These are phyloP conservation scores for Kalanchoe fedtschenkoi DNA, from an alignment of 164 flowering plant genomes.

Conservation along the genomic window DNA sequence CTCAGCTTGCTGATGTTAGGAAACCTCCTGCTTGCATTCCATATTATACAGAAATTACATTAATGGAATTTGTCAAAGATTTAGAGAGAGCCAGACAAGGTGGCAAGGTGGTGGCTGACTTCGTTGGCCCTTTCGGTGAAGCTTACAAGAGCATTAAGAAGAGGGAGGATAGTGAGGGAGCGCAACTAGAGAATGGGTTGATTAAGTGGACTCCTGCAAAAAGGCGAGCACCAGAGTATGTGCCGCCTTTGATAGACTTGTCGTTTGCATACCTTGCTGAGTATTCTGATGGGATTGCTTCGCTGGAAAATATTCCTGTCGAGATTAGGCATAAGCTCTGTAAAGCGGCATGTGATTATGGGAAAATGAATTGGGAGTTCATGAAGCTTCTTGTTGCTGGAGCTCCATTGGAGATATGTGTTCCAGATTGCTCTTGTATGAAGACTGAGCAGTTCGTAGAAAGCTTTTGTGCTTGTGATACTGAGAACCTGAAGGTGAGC, in stretches of 20 bases:
- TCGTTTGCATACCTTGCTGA: neutral
- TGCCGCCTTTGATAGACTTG: neutral
- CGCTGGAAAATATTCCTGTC: neutral
- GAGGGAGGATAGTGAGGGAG: neutral
- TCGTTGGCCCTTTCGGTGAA: neutral
- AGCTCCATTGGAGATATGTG: neutral
- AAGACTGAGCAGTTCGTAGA: neutral
- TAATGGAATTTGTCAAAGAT: neutral
- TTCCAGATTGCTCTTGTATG: slow-evolving; percentile 1
- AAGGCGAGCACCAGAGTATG: neutral
- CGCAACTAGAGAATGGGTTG: neutral
- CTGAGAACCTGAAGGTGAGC: neutral
- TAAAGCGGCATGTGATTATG: slow-evolving; percentile 3
- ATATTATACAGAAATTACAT: neutral
- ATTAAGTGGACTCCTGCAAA: neutral
- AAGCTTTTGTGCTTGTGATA: neutral
- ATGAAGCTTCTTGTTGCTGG: neutral
- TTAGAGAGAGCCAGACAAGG: neutral
- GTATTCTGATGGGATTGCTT: neutral
- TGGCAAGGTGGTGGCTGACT: neutral
- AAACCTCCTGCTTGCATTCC: neutral
- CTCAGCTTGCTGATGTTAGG: neutral
- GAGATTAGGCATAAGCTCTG: slow-evolving; percentile 4
- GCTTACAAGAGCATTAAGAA: neutral
- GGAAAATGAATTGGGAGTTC: neutral